Conservation (phyloP, 2,329 filamentous ascomycete genomes). For the Colletotrichum neosansevieriae region DNA sequence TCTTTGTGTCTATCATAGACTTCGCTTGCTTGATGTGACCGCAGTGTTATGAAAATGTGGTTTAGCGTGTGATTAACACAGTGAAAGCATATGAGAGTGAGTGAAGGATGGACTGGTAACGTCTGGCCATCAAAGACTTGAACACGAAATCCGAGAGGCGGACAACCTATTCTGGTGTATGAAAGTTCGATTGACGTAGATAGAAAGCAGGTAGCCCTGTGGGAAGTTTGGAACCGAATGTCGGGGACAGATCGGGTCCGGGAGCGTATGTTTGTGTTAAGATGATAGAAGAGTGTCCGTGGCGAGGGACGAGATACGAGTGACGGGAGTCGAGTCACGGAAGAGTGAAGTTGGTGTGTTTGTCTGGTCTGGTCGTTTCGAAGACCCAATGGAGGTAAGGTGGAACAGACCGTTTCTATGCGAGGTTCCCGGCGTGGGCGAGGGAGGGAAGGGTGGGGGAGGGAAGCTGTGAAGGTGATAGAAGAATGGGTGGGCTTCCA, state of each 20-base stretch:
- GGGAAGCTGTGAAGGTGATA: constrained; percentile 6
- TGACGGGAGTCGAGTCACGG: background rate
- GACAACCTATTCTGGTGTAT: background rate
- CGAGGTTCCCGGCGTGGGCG: background rate
- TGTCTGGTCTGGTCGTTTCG: background rate
- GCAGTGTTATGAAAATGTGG: background rate
- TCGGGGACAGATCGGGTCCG: constrained; percentile 25
- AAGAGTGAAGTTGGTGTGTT: background rate
- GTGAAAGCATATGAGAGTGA: constrained; percentile 19
- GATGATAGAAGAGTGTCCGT: constrained; percentile 15
- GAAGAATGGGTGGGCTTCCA: constrained; percentile 37
- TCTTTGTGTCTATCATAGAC: background rate
- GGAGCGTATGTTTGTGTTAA: constrained; percentile 33
- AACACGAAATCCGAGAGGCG: constrained; percentile 18
- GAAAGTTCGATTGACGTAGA: constrained; percentile 2
- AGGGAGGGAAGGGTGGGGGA: background rate
- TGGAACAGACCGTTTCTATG: constrained; percentile 12
- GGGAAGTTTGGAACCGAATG: constrained; percentile 13
- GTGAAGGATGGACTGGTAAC: constrained; percentile 9
- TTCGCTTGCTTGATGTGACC: background rate
- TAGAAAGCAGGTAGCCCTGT: constrained; percentile 2
- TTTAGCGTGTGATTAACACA: constrained; percentile 17
- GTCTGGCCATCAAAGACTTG: background rate
- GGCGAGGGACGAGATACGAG: background rate
- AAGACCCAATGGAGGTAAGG: background rate